phyloP scores from a whole-genome alignment of 192 early-diverging fungal genomes.

The Coemansia sp. region DNA sequence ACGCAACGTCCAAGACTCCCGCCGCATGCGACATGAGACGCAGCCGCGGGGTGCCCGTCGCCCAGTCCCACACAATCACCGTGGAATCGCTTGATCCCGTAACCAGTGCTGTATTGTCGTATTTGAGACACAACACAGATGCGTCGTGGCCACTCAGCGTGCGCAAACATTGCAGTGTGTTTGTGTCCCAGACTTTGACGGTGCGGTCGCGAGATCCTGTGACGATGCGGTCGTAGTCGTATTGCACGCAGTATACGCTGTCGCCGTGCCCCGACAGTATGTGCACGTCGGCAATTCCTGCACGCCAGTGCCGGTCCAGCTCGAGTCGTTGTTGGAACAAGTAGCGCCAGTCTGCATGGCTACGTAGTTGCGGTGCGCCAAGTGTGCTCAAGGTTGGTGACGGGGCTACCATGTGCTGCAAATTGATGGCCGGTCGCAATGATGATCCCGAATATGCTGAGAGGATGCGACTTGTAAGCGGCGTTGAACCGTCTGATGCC shows the following conservation, averaged over 20 bases:
- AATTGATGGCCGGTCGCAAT: constrained; percentile 37
- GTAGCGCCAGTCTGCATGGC: constrained; percentile 63
- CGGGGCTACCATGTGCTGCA: constrained; percentile 52
- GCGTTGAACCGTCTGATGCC: not conserved
- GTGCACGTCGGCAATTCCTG: constrained; percentile 45
- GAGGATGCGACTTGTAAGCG: constrained; percentile 20
- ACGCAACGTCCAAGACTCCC: constrained; percentile 85
- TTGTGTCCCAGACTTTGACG: constrained; percentile 81
- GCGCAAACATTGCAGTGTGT: constrained; percentile 56
- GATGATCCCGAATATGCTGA: constrained; percentile 38
- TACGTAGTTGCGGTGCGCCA: constrained; percentile 1
- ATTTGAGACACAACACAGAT: constrained; percentile 80
- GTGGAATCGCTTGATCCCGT: constrained; percentile 86
- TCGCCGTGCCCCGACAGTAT: constrained; percentile 76
- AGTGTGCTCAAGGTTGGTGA: constrained; percentile 29
- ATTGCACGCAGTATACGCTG: constrained; percentile 92
- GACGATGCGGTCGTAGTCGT: constrained; percentile 68
- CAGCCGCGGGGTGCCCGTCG: constrained; percentile 35
- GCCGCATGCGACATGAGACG: constrained; percentile 72
- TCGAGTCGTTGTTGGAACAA: constrained; percentile 66
- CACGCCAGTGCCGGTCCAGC: constrained; percentile 58
- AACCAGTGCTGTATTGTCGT: constrained; percentile 69
- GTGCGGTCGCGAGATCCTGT: constrained; percentile 77
- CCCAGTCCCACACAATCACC: constrained; percentile 83
- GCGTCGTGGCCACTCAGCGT: constrained; percentile 68